Evolutionary conservation across 2,329 filamentous ascomycete genomes (phyloP), one percentile per base, ranked within the genome.

Genomic region (Chalaropsis thielavioides): DNA sequence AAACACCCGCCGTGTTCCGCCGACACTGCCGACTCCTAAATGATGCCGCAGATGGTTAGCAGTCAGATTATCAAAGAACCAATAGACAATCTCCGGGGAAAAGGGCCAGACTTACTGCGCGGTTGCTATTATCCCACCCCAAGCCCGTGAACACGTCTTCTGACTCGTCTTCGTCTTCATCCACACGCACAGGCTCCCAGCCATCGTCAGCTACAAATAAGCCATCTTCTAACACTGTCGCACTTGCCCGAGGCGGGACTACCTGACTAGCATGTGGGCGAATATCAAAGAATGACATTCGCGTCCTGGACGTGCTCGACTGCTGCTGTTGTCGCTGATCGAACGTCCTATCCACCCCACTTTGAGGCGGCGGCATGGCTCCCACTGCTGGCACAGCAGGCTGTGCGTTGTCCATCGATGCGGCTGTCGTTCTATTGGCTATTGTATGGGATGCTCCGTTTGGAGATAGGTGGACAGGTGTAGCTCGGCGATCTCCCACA

Each of bases 151-250:
- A 81, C 64, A 84, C 82, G 38, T 86, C 85, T 6, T 83, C 82
- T 13, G 85, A 81, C 38, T 86, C 83, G 24, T 82, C 84, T 63
- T 83, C 76, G 17, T 75, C 74, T 2, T 80, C 78, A 35, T 81
- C 75, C 58, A 67, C 43, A 5, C 72, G 80, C 1, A 87, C 78
- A 1, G 88, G 88, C 68, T 90, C 86, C 88, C 89, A 92, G 64
- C 79, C 76, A 56, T 90, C 87, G 27, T 90, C 86, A 38, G 89
- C 84, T n/a, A 91, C 80, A 70, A 92, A 91, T 4, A 92, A 76
- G 62, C 85, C 65, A 51, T 67, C 85, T 64, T 90, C 84, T 0
- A 84, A 81, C 66, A 62, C 64, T n/a, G 84, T 79, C 59, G 83
- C 76, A 27, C 82, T 84, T 15, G 83, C 78, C 15, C 81, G 78